Evolutionary conservation across 352 stramenopile species (phyloP).

Genomic region (Globisporangium mamillatum): DNA sequence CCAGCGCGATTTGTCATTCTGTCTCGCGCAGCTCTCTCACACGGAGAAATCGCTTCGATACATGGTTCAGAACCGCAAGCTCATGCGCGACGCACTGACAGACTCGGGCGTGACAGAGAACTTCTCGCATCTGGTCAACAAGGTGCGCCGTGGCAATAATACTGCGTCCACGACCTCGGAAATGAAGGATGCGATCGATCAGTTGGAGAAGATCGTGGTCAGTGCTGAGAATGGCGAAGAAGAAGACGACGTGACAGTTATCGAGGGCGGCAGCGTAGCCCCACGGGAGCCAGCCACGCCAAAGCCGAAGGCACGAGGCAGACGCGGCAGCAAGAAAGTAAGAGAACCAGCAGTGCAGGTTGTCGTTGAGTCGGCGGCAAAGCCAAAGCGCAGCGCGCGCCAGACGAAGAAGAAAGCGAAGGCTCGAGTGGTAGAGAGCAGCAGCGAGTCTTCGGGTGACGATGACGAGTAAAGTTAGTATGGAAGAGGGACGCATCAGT

Average conservation of each 20-base stretch:
- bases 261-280: neutral
- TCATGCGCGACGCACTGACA: constrained; percentile 91
- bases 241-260: constrained; percentile 27
- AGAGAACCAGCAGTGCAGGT: constrained; percentile 32
- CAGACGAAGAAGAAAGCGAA: constrained; percentile 15
- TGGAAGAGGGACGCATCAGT: neutral
- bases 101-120: constrained; percentile 90
- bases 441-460: neutral
- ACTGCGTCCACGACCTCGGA: constrained; percentile 43
- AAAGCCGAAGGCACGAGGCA: constrained; percentile 28
- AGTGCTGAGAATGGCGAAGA: constrained; percentile 51
- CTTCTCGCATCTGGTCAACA: constrained; percentile 87
- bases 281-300: constrained; percentile 28
- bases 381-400: constrained; percentile 18
- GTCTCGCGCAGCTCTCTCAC: constrained; percentile 91
- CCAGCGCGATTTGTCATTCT: constrained; percentile 92
- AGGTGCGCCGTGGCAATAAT: constrained; percentile 41
- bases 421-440: constrained; percentile 16
- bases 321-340: constrained; percentile 29
- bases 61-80: constrained; percentile 84
- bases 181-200: constrained; percentile 73
- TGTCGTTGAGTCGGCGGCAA: constrained; percentile 22
- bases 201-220: constrained; percentile 57
- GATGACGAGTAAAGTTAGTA: constrained; percentile 10
- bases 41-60: constrained; percentile 94